Evolutionary conservation across 495 filamentous ascomycete species (phyloP), one percentile per base, ranked within the genome.

Genomic region (Coniosporium apollinis): DNA sequence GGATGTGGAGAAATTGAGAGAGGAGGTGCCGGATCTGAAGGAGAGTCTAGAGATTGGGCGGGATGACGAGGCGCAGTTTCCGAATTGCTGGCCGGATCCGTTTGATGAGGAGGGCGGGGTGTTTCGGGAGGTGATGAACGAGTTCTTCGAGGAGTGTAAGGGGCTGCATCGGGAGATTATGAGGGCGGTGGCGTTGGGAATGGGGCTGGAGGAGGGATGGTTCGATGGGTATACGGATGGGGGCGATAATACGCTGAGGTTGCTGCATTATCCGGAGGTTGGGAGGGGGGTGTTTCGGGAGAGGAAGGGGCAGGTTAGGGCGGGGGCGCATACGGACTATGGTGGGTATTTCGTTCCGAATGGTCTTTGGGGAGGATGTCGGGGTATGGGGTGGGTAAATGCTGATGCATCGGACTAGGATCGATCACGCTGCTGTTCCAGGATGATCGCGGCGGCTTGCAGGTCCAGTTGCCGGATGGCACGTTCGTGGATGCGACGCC

Each of bases 361-460:
- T n/a, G n/a, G n/a, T n/a, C n/a, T n/a, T n/a, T n/a, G n/a, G n/a
- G n/a, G n/a, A n/a, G n/a, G n/a, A n/a, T n/a, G n/a, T n/a, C n/a
- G n/a, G n/a, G n/a, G n/a, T n/a, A n/a, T n/a, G n/a, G n/a, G n/a
- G n/a, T n/a, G n/a, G n/a, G n/a, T n/a, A n/a, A n/a, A n/a, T n/a
- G n/a, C n/a, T n/a, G n/a, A n/a, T n/a, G n/a, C n/a, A n/a, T n/a
- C n/a, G n/a, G n/a, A n/a, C 19, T 30, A 49, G 49, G 85, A 2
- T 80, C 72, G 0, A 69, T 93, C 42, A 94, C 87, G 1, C 57
- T 93, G 21, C 66, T 96, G 13, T 94, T 96, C 58, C 87, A 96
- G 52, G 87, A 94, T 58, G 44, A 60, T 24, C 59, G 71, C 17
- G 87, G 87, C 1, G 87, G 87, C 0, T 49, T 94, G 38, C 85